Base-by-base conservation (phyloP, 805 yeast genomes). In the Debaryomyces maramus region DNA sequence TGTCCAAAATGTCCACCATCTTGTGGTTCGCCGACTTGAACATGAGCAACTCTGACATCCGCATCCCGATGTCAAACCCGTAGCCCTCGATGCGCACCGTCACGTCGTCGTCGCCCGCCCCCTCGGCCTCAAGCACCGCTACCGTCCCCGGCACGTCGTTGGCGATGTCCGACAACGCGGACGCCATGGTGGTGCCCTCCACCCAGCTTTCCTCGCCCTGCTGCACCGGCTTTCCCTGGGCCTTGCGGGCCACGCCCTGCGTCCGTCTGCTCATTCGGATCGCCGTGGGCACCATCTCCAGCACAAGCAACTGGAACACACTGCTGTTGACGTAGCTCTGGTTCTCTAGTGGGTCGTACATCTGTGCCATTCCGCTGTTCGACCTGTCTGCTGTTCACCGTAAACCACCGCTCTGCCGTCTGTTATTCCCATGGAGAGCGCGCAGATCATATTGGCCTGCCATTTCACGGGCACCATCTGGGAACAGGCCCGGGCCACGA, bases 231-330 rank as follows among this genome's bases (percentile, higher is more conserved):
- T 53, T 58, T 18, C 79, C 58, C 30, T 71, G 66, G n/a, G n/a
- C n/a, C n/a, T n/a, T n/a, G n/a, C n/a, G n/a, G n/a, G n/a, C n/a
- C n/a, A n/a, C n/a, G n/a, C n/a, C n/a, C n/a, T n/a, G n/a, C n/a
- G n/a, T n/a, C n/a, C n/a, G n/a, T 34, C 75, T 70, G 10, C 85
- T 76, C 4, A 88, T 81, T 24, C 85, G 64, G 32, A 83, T 73
- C 0, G 89, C 78, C 32, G 82, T 59, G 3, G 96, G 95, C 1
- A 88, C 81, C 26, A 86, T 66, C 60, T 89, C 96, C 53, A 82
- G 84, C 20, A 90, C 60, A 14, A 89, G 73, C 48, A 80, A 73
- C 34, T 83, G 85, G 40, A 85, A 63, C 32, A 81, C 73, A 2
- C 73, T 55, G 7, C 76, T 58, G 51, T 75, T 82, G n/a, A 85